These are phyloP conservation scores for Cenchrus fungigraminus DNA, from an alignment of 176 grass and related monocot species.

Conservation along the genomic window DNA sequence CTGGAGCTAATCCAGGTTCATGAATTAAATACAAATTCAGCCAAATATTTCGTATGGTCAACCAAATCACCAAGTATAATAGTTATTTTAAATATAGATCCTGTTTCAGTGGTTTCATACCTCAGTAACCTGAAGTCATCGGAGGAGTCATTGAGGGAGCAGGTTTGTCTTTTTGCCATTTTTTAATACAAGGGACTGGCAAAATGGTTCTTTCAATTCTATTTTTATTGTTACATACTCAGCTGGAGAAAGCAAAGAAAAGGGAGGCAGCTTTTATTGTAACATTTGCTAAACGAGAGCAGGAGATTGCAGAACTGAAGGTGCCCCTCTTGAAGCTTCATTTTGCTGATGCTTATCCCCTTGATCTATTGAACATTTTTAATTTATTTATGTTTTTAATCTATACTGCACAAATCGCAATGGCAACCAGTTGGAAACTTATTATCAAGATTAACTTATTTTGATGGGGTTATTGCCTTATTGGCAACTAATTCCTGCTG, in stretches of 20 bases:
- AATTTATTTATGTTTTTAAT: not conserved
- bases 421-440: not conserved
- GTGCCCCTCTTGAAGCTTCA: constrained; percentile 25
- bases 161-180: constrained; percentile 48
- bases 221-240: constrained; percentile 43
- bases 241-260: constrained; percentile 99
- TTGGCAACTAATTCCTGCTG: not conserved
- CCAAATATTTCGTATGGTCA: constrained; percentile 16
- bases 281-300: constrained; percentile 96
- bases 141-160: constrained; percentile 92
- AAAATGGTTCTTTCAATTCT: constrained; percentile 1
- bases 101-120: constrained; percentile 80
- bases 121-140: constrained; percentile 92
- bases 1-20: constrained; percentile 75
- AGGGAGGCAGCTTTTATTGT: constrained; percentile 97
- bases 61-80: constrained; percentile 1
- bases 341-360: not conserved
- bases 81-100: constrained; percentile 61
- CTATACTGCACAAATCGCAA: not conserved
- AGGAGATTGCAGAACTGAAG: constrained; percentile 97
- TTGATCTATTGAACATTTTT: not conserved
- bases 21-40: constrained; percentile 18
- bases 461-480: not conserved
- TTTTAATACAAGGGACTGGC: constrained; percentile 16
- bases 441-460: not conserved